These are phyloP conservation scores for Sistotremastrum niveocremeum DNA, from an alignment of 768 basidiomycete genomes.

Conservation along the genomic window DNA sequence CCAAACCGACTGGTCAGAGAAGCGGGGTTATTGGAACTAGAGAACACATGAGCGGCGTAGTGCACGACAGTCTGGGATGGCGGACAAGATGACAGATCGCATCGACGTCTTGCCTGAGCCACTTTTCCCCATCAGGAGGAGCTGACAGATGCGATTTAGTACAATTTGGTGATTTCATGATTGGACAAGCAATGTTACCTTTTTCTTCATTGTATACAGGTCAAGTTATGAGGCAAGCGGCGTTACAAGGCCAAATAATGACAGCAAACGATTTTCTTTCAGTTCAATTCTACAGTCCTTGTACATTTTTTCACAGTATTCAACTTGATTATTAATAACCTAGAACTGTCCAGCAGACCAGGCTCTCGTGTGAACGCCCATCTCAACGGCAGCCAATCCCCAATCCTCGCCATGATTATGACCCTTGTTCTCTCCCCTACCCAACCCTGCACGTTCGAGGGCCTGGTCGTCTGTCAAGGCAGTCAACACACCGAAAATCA, in stretches of 20 bases:
- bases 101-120: conserved; percentile 95
- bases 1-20: conserved; percentile 83
- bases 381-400: conserved; percentile 94
- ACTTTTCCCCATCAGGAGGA: conserved; percentile 95
- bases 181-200: conserved; percentile 10
- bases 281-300: not conserved
- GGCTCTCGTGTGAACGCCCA: conserved; percentile 51
- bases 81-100: conserved; percentile 97
- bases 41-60: conserved; percentile 3
- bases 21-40: conserved; percentile 90
- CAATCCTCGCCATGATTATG: conserved; percentile 99
- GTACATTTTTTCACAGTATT: conserved; percentile 4
- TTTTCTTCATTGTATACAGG: conserved; percentile 20
- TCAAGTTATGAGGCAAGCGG: too few relatives aligned
- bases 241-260: not conserved
- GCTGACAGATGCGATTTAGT: conserved; percentile 32
- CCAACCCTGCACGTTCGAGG: conserved; percentile 84
- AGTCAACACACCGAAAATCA: conserved; percentile 94
- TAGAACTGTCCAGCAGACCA: conserved; percentile 63
- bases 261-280: not conserved
- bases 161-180: not conserved
- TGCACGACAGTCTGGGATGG: conserved; percentile 9
- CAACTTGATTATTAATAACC: not conserved
- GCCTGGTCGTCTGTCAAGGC: conserved; percentile 91
- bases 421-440: conserved; percentile 50